Percentiles rank a stretch among this genome's conserved stretches.
Evolutionary conservation across 495 filamentous ascomycete genomes (phyloP).

Genomic region (Neurospora africana): DNA sequence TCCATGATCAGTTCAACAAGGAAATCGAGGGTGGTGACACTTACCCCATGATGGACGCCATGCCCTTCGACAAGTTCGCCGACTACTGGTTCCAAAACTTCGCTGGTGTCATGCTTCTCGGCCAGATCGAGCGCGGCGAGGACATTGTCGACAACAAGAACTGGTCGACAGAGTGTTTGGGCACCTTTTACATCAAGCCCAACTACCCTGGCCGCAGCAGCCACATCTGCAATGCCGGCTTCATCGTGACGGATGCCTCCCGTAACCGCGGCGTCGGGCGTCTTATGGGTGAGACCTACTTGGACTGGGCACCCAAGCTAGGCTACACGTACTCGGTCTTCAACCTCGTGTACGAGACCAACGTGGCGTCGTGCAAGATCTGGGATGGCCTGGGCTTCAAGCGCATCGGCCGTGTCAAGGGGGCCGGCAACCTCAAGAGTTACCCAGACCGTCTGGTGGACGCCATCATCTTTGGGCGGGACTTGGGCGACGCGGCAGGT

Average conservation of each 20-base stretch:
- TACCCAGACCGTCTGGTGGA: slow-evolving; percentile 75
- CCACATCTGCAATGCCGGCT: slow-evolving; percentile 93
- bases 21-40: slow-evolving; percentile 96
- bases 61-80: slow-evolving; percentile 66
- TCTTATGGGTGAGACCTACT: slow-evolving; percentile 85
- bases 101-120: slow-evolving; percentile 84
- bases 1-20: slow-evolving; percentile 78
- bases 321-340: slow-evolving; percentile 96
- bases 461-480: slow-evolving; percentile 92
- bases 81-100: slow-evolving; percentile 96
- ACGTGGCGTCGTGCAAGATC: slow-evolving; percentile 86
- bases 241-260: slow-evolving; percentile 81
- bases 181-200: slow-evolving; percentile 93
- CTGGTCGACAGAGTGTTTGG: slow-evolving; percentile 79
- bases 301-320: slow-evolving; percentile 90
- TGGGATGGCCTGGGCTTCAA: slow-evolving; percentile 99
- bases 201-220: slow-evolving; percentile 95
- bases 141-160: slow-evolving; percentile 59
- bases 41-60: slow-evolving; percentile 80
- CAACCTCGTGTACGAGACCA: slow-evolving; percentile 97
- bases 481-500: slow-evolving; percentile 44
- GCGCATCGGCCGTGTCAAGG: slow-evolving; percentile 84
- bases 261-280: slow-evolving; percentile 85
- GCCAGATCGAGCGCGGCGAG: slow-evolving; percentile 51
- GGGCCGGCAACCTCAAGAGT: slow-evolving; percentile 73